A percentile compares a stretch with the other conserved stretches of the same genome.
These are phyloP conservation scores for Elongisporangium prolatum DNA, from an alignment of 352 stramenopile species.

Conservation along the genomic window DNA sequence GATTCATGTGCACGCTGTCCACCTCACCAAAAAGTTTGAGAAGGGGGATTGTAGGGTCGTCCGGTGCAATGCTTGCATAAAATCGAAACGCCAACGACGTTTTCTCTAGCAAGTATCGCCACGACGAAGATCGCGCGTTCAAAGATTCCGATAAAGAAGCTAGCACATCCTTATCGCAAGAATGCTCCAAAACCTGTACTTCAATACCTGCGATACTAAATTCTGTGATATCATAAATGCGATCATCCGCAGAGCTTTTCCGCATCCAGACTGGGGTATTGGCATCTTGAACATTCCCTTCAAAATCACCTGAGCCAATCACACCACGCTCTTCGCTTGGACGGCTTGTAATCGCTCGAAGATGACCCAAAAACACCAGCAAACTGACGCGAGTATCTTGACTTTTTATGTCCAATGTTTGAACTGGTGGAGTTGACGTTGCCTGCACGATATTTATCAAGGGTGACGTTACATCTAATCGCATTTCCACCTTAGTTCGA, in stretches of 20 bases:
- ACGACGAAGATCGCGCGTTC: conserved; percentile 12
- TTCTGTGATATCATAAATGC: conserved; percentile 77
- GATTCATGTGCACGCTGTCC: conserved; percentile 61
- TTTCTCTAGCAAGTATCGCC: conserved; percentile 69
- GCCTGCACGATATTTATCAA: conserved; percentile 70
- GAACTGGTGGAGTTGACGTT: conserved; percentile 10
- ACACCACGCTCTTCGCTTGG: conserved; percentile 14
- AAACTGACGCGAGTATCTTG: conserved; percentile 33
- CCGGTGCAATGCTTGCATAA: conserved; percentile 69
- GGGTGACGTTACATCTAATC: conserved; percentile 77
- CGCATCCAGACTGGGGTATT: conserved; percentile 6
- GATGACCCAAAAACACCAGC: conserved; percentile 70
- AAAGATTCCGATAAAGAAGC: conserved; percentile 8
- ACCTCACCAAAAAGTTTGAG: conserved; percentile 73
- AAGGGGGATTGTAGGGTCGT: conserved; percentile 74
- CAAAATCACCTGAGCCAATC: conserved; percentile 5
- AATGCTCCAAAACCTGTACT: conserved; percentile 50
- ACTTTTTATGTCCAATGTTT: conserved; percentile 8
- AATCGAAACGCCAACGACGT: conserved; percentile 69
- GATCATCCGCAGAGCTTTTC: conserved; percentile 21
- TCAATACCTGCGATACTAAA: conserved; percentile 77
- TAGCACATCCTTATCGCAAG: conserved; percentile 7
- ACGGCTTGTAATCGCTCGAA: conserved; percentile 60
- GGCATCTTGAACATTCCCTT: background rate
- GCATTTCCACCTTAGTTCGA: conserved; percentile 67